Evolutionary conservation across 2,329 filamentous ascomycete genomes (phyloP).

Genomic region (Venturia carpophila): DNA sequence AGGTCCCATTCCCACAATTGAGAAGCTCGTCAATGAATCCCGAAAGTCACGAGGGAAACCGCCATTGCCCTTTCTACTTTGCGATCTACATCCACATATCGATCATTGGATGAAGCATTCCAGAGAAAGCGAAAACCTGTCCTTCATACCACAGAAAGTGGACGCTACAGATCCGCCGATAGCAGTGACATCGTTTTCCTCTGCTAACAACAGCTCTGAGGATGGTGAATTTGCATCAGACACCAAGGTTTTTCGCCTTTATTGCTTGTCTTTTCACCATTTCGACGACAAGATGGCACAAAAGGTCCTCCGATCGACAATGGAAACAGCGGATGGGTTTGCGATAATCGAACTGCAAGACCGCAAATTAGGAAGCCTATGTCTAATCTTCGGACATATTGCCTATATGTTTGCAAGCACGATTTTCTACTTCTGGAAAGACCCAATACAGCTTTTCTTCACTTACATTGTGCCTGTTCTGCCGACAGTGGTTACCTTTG

Average conservation of each 20-base stretch:
- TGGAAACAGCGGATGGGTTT: slow-evolving; percentile 59
- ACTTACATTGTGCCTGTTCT: slow-evolving; percentile 59
- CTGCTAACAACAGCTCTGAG: slow-evolving; percentile 30
- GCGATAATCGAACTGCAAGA: slow-evolving; percentile 71
- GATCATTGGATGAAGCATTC: slow-evolving; percentile 30
- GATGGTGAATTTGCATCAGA: slow-evolving; percentile 9
- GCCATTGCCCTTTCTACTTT: slow-evolving; percentile 33
- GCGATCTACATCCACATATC: slow-evolving; percentile 34
- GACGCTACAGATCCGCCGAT: slow-evolving; percentile 55
- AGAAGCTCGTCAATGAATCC: slow-evolving; percentile 27
- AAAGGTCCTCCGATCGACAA: slow-evolving; percentile 55
- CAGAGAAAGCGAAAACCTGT: slow-evolving; percentile 45
- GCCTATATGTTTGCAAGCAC: slow-evolving; percentile 47
- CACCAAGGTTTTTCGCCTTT: slow-evolving; percentile 55
- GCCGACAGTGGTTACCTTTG: slow-evolving; percentile 59
- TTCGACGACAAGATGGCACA: slow-evolving; percentile 58
- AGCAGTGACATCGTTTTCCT: slow-evolving; percentile 35
- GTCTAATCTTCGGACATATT: slow-evolving; percentile 29
- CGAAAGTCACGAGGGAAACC: slow-evolving; percentile 21
- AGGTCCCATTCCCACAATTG: slow-evolving; percentile 31
- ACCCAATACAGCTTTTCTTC: slow-evolving; percentile 52
- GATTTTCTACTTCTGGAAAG: slow-evolving; percentile 46
- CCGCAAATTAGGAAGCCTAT: slow-evolving; percentile 34
- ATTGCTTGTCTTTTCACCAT: slow-evolving; percentile 70
- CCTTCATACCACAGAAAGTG: slow-evolving; percentile 52